Percentiles rank a stretch among this genome's conserved stretches.
Evolutionary conservation across 2,329 filamentous ascomycete genomes (phyloP).

Genomic region (Zalaria sp.): DNA sequence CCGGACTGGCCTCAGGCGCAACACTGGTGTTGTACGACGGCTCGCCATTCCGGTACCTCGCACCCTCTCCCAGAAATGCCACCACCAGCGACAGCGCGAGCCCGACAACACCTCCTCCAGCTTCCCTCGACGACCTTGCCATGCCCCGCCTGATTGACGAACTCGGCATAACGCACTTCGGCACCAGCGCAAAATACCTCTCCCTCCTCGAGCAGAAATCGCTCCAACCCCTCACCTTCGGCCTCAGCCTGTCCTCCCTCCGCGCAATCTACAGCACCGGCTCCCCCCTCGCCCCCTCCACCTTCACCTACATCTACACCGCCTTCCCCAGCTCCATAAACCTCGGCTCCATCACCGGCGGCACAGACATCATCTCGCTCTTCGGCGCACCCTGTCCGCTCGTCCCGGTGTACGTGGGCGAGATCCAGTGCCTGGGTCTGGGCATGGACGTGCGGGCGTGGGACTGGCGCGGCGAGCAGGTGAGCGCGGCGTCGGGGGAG

Average conservation of each 20-base stretch:
- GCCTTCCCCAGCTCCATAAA: conserved; percentile 66
- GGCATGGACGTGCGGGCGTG: conserved; percentile 37
- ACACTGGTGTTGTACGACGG: conserved; percentile 85
- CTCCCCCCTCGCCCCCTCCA: conserved; percentile 81
- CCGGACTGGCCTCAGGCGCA: conserved; percentile 67
- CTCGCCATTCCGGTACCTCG: conserved; percentile 56
- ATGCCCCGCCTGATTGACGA: conserved; percentile 72
- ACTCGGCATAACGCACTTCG: conserved; percentile 78
- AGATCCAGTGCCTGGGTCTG: conserved; percentile 35
- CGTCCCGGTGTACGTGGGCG: conserved; percentile 33
- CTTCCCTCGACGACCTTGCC: conserved; percentile 49
- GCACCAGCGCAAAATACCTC: conserved; percentile 87
- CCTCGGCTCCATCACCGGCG: conserved; percentile 84
- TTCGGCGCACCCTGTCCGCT: conserved; percentile 68
- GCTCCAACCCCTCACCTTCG: conserved; percentile 41
- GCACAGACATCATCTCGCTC: conserved; percentile 90
- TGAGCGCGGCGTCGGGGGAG: conserved; percentile 43
- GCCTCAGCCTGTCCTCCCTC: conserved; percentile 45
- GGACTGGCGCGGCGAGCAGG: conserved; percentile 41
- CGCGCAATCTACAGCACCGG: conserved; percentile 89
- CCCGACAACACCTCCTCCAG: no score
- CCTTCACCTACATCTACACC: conserved; percentile 77
- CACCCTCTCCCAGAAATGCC: conserved; percentile 38
- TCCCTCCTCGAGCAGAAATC: conserved; percentile 73
- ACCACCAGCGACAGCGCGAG: no score